These are phyloP conservation scores for Yarrowia phangngaensis DNA, from an alignment of 805 yeast species.

Conservation along the genomic window DNA sequence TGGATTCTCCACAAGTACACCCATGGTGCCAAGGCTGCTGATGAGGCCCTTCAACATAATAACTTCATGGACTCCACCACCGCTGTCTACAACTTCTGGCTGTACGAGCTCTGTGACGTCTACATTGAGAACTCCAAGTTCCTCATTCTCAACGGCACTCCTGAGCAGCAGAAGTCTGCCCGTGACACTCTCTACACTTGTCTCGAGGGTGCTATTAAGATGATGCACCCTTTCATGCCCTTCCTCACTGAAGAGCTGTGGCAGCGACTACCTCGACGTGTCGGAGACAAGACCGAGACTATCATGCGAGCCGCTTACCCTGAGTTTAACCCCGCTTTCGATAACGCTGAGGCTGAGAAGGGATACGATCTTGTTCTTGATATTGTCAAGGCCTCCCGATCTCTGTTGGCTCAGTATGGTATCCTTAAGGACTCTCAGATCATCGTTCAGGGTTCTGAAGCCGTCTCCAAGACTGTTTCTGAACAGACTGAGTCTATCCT, in stretches of 20 bases:
- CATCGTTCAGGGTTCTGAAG: constrained; percentile 64
- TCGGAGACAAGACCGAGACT: constrained; percentile 61
- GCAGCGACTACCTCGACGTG: constrained; percentile 94
- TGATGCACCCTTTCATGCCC: constrained; percentile 99
- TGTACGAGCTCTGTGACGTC: constrained; percentile 90
- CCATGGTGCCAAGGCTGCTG: constrained; percentile 59
- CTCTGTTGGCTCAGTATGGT: constrained; percentile 83
- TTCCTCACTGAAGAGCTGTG: constrained; percentile 96
- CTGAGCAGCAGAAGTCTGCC: constrained; percentile 80
- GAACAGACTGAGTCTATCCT: constrained; percentile 83
- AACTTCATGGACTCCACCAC: constrained; percentile 86
- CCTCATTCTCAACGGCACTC: constrained; percentile 86
- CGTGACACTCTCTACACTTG: constrained; percentile 91
- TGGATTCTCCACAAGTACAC: constrained; percentile 92
- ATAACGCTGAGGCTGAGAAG: constrained; percentile 59
- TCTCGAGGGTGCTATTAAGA: constrained; percentile 81
- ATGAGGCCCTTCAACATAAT: constrained; percentile 68
- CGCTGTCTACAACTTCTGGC: constrained; percentile 90
- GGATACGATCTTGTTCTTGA: constrained; percentile 83
- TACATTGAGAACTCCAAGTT: constrained; percentile 96
- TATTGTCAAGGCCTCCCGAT: constrained; percentile 86
- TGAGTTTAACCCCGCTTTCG: constrained; percentile 53
- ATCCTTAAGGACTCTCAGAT: constrained; percentile 86
- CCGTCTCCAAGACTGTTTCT: constrained; percentile 50
- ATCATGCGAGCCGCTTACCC: constrained; percentile 83